Evolutionary conservation across 805 yeast genomes (phyloP).

Genomic region (Candida koratica): DNA sequence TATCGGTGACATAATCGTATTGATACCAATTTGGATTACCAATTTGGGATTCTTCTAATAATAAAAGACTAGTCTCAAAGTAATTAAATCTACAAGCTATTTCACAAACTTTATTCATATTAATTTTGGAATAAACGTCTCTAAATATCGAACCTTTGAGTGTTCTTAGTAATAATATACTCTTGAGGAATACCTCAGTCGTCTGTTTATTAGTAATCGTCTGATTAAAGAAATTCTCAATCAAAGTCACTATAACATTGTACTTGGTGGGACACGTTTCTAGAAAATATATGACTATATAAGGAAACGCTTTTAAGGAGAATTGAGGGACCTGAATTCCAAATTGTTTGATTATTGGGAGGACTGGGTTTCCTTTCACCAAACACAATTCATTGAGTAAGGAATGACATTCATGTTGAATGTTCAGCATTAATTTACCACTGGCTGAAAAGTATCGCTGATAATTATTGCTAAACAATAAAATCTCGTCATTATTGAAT

Average conservation of each 20-base stretch:
- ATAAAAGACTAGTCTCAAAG: slow-evolving; percentile 43
- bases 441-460: neutral
- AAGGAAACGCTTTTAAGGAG: slow-evolving; percentile 8
- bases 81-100: slow-evolving; percentile 30
- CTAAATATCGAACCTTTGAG: slow-evolving; percentile 32
- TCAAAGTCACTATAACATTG: neutral
- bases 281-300: slow-evolving; percentile 7
- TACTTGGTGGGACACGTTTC: slow-evolving; percentile 2
- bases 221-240: slow-evolving; percentile 3
- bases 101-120: slow-evolving; percentile 22
- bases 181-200: slow-evolving; percentile 21
- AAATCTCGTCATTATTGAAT: slow-evolving; percentile 2
- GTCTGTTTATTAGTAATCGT: slow-evolving; percentile 11
- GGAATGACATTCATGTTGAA: neutral
- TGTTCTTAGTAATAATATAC: slow-evolving; percentile 22
- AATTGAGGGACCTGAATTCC: neutral
- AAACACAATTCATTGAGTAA: neutral
- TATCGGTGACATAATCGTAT: slow-evolving; percentile 19
- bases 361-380: neutral
- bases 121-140: slow-evolving; percentile 26
- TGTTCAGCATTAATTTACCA: neutral
- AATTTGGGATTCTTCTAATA: slow-evolving; percentile 42
- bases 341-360: neutral
- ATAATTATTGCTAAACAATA: neutral
- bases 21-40: slow-evolving; percentile 16